phyloP scores from a whole-genome alignment of 2,329 filamentous ascomycete species.

The Penicillium sp. region DNA sequence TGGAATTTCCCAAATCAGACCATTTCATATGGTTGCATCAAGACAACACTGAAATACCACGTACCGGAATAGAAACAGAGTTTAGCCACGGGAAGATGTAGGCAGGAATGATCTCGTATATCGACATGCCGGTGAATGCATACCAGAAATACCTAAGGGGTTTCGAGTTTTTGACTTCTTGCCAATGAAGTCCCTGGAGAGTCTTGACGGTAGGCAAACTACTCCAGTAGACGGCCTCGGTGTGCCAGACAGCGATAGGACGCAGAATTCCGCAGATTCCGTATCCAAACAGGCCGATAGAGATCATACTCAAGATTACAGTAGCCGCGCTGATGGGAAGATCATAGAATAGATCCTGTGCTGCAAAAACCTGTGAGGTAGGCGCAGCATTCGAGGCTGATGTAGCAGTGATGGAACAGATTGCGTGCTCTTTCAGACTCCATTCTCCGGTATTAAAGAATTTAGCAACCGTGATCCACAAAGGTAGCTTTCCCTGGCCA shows the following conservation, averaged over 20 bases:
- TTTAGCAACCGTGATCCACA: conserved; percentile 42
- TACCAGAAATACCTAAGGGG: conserved; percentile 56
- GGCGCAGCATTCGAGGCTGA: conserved; percentile 53
- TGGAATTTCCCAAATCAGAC: too few relatives aligned
- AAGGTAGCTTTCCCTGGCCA: conserved; percentile 45
- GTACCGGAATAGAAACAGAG: conserved; percentile 51
- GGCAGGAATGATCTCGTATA: conserved; percentile 56
- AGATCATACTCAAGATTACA: conserved; percentile 52
- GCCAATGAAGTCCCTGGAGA: conserved; percentile 57
- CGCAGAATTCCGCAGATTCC: conserved; percentile 56
- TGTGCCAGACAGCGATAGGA: conserved; percentile 56
- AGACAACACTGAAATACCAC: background rate
- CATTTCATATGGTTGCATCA: background rate
- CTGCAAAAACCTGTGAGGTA: conserved; percentile 47
- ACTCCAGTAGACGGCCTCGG: conserved; percentile 59
- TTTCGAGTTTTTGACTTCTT: conserved; percentile 52
- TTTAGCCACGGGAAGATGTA: conserved; percentile 59
- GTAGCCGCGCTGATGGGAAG: conserved; percentile 49
- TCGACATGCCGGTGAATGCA: conserved; percentile 49
- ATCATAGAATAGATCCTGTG: conserved; percentile 55
- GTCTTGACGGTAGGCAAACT: conserved; percentile 55
- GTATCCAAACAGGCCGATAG: conserved; percentile 58
- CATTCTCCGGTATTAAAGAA: conserved; percentile 56
- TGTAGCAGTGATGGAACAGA: conserved; percentile 56
- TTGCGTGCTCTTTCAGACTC: conserved; percentile 57